Conservation (phyloP, 2,329 filamentous ascomycete species). For the Aspergillus viridinutans region DNA sequence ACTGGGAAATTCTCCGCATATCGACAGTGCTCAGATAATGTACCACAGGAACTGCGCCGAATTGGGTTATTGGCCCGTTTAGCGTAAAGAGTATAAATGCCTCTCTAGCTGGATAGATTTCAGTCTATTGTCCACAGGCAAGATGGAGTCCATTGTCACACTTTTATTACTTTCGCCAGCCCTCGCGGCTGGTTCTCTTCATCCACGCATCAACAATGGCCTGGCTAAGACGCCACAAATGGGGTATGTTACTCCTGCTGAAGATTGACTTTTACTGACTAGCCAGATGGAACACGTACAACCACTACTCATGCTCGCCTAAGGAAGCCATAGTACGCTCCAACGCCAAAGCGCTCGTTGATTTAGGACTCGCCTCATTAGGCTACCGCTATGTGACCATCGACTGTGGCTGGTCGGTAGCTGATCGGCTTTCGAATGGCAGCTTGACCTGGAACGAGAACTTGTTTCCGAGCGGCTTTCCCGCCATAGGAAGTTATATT, state of each 20-base stretch:
- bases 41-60: background rate
- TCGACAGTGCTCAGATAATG: background rate
- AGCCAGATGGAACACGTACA: constrained; percentile 56
- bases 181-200: background rate
- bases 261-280: background rate
- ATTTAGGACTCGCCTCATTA: constrained; percentile 48
- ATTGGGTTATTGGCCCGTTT: background rate
- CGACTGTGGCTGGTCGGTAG: constrained; percentile 56
- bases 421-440: constrained; percentile 33
- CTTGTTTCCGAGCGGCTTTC: constrained; percentile 42
- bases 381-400: constrained; percentile 56
- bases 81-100: background rate
- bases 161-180: background rate
- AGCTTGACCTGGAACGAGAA: constrained; percentile 40
- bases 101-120: background rate
- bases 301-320: constrained; percentile 50
- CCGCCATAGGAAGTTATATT: constrained; percentile 37
- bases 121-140: background rate
- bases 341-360: constrained; percentile 52
- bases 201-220: constrained; percentile 17
- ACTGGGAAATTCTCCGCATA: background rate
- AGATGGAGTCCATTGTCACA: background rate
- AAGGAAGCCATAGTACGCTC: constrained; percentile 47
- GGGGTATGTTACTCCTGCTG: constrained; percentile 17
- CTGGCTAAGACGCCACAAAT: constrained; percentile 26